Evolutionary conservation across 345 rosid species (phyloP), one percentile per base, ranked within the genome.

Genomic region (Eucalyptus viminalis): DNA sequence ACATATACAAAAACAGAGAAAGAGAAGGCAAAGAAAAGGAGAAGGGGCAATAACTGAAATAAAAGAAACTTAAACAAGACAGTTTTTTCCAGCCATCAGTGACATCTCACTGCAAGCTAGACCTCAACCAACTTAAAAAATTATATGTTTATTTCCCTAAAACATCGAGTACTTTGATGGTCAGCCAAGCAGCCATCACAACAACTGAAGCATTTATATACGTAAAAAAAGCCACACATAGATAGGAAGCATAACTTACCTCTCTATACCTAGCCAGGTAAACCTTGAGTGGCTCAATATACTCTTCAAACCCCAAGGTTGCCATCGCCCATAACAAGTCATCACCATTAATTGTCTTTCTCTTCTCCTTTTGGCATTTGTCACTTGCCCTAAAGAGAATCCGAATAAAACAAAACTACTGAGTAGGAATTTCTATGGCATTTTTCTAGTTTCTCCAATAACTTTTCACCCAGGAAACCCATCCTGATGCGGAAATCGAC

Each of bases 301-400:
- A 98, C 86, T 97, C 99, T 94, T 97, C 99, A 92, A 98, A 98
- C 56, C 99, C 99, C 93, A 98, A 92, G 37, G 98, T 98, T 3
- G 98, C 97, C 98, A 98, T 98, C 40, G 98, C 98, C 98, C 99
- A 98, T 44, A 98, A 94, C 90, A 98, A 94, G 93, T 98, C 99
- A 90, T 98, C 99, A 49, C 98, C 99, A 49, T 98, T 98, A 87
- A 98, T 94, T 51, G 98, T 98, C 95, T 97, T 98, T 92, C 99
- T 92, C 95, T 98, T 97, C 95, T 98, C 99, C 91, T 95, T 95
- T 96, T 98, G 99, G 51, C 99, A 98, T 93, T 97, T 98, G 91
- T 98, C 99, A 92, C 99, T 96, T 40, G 99, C 99, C 90, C 99
- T 98, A 89, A 90, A 90, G 16, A 21, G 43, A 86, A 49, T 14